phyloP scores from a whole-genome alignment of 2,329 filamentous ascomycete genomes.

The Chrysosporium keratinophilum region DNA sequence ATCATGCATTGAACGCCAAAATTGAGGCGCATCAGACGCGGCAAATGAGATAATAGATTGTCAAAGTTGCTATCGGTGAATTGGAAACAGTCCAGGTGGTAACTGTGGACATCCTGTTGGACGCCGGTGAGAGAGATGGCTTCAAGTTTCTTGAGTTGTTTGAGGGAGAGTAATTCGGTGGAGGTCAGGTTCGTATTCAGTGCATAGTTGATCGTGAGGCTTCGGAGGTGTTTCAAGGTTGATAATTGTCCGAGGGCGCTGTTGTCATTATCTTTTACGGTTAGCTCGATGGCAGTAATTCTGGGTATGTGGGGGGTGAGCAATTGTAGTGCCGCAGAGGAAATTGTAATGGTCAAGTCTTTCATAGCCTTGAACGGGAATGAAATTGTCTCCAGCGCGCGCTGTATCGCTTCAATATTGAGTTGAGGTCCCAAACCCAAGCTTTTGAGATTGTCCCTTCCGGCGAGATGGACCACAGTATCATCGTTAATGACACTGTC shows the following conservation, averaged over 20 bases:
- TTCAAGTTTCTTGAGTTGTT: neutral
- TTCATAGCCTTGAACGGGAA: neutral
- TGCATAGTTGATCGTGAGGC: neutral
- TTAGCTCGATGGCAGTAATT: neutral
- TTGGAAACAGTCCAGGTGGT: neutral
- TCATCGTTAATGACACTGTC: constrained; percentile 1
- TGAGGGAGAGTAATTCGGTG: constrained; percentile 3
- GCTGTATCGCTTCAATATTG: neutral
- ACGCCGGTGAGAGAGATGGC: neutral
- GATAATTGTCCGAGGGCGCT: neutral
- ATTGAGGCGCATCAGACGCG: neutral
- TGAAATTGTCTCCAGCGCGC: neutral
- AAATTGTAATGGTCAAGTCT: neutral
- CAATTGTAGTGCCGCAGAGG: neutral
- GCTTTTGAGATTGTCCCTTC: neutral
- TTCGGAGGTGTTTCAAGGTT: neutral
- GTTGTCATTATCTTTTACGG: neutral
- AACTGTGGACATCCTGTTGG: neutral
- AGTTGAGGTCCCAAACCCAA: neutral
- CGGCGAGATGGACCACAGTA: neutral
- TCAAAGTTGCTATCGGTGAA: constrained; percentile 3
- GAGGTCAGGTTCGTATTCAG: neutral
- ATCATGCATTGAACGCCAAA: constrained; percentile 1
- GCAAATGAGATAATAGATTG: neutral
- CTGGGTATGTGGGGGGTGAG: neutral